Conservation (phyloP, 2,329 filamentous ascomycete genomes). For the Botrytis tulipae region DNA sequence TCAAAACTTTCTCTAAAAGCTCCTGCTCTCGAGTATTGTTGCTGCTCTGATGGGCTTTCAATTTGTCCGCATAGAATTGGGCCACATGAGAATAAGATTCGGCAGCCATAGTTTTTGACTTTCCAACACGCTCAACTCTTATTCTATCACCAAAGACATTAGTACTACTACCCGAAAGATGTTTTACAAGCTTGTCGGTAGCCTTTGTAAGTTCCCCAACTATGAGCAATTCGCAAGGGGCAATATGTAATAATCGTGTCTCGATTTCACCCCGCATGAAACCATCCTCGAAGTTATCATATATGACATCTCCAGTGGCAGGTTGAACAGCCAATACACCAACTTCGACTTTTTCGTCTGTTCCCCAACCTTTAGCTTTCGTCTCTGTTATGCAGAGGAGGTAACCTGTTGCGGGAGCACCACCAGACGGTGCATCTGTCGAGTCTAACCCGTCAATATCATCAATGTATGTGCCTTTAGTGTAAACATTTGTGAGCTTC, state of each 20-base stretch:
- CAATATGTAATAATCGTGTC: constrained; percentile 90
- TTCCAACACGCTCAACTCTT: constrained; percentile 75
- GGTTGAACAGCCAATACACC: constrained; percentile 94
- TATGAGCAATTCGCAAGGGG: constrained; percentile 91
- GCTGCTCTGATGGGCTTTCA: constrained; percentile 58
- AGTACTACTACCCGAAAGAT: constrained; percentile 83
- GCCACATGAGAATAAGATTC: constrained; percentile 87
- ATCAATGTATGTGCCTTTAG: constrained; percentile 96
- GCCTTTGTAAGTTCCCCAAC: constrained; percentile 87
- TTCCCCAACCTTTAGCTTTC: constrained; percentile 74
- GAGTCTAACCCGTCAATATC: constrained; percentile 77
- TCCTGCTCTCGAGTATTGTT: constrained; percentile 57
- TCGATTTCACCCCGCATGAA: constrained; percentile 98
- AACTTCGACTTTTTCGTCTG: constrained; percentile 89
- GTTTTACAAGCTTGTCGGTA: constrained; percentile 87
- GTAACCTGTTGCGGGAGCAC: constrained; percentile 71
- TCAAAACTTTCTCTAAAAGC: constrained; percentile 81
- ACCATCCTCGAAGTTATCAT: constrained; percentile 93
- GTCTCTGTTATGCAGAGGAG: constrained; percentile 88
- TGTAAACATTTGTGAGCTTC: constrained; percentile 94
- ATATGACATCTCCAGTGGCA: constrained; percentile 91
- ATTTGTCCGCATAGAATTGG: constrained; percentile 85
- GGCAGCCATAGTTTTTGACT: constrained; percentile 76
- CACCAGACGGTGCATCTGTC: constrained; percentile 54
- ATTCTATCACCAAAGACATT: constrained; percentile 92